phyloP scores from a whole-genome alignment of 768 basidiomycete genomes.

The Agrocybe pediades region DNA sequence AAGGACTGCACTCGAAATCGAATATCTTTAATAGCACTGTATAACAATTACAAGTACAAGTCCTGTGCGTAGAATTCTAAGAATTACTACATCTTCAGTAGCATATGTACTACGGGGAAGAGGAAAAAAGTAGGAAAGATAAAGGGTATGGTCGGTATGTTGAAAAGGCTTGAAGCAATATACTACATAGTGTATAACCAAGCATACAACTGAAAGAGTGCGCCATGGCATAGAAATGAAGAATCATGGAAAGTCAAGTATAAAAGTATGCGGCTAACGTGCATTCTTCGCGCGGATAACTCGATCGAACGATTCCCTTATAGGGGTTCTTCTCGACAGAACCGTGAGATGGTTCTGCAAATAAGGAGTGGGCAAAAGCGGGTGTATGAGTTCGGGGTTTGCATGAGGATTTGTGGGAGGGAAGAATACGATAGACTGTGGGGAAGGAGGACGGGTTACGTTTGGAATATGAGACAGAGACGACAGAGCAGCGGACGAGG shows the following conservation, averaged over 20 bases:
- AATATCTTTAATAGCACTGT: background rate
- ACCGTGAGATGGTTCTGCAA: constrained; percentile 71
- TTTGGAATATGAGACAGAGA: constrained; percentile 57
- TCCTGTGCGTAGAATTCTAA: background rate
- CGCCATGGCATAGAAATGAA: background rate
- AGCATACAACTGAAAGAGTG: background rate
- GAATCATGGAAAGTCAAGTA: background rate
- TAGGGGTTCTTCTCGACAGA: constrained; percentile 61
- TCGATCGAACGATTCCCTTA: constrained; percentile 71
- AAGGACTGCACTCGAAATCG: background rate
- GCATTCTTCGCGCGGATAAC: constrained; percentile 56
- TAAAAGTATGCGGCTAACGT: constrained; percentile 19
- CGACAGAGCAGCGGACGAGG: constrained; percentile 57
- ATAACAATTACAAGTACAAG: background rate
- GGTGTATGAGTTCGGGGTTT: constrained; percentile 64
- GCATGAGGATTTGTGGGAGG: constrained; percentile 58
- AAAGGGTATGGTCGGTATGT: background rate
- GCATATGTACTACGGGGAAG: background rate
- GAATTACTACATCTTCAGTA: background rate
- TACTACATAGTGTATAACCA: background rate
- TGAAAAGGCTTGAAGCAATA: background rate
- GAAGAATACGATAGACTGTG: constrained; percentile 61
- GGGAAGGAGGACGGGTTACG: constrained; percentile 44
- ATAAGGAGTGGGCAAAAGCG: constrained; percentile 73
- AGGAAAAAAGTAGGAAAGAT: constrained; percentile 1